Evolutionary conservation across 2,329 filamentous ascomycete genomes (phyloP).

Genomic region (Exophiala phaeomuriformis): DNA sequence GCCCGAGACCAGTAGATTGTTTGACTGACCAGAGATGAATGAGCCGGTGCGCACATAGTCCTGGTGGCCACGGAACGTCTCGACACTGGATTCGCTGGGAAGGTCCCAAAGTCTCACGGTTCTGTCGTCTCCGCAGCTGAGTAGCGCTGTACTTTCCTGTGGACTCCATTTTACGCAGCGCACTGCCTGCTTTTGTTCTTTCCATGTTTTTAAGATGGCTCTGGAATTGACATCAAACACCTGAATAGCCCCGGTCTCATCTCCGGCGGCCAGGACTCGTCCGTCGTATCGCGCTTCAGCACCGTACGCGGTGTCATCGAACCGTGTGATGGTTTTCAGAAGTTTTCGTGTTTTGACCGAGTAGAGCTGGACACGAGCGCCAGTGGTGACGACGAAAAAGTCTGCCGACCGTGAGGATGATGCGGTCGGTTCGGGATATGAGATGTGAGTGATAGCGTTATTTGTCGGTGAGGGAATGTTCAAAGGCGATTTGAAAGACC

Average conservation of each 20-base stretch:
- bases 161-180: constrained; percentile 92
- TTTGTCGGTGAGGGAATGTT: constrained; percentile 85
- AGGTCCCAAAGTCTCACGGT: constrained; percentile 94
- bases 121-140: constrained; percentile 86
- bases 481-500: constrained; percentile 84
- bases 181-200: constrained; percentile 85
- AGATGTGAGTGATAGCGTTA: constrained; percentile 85
- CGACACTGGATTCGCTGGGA: constrained; percentile 66
- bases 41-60: constrained; percentile 86
- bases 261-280: constrained; percentile 79
- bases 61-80: constrained; percentile 74
- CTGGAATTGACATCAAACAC: constrained; percentile 88
- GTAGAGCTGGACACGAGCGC: constrained; percentile 87
- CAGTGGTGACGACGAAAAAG: constrained; percentile 86
- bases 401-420: constrained; percentile 53
- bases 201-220: constrained; percentile 92
- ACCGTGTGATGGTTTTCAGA: constrained; percentile 87
- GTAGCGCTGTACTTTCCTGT: constrained; percentile 71
- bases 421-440: constrained; percentile 52
- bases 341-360: constrained; percentile 86
- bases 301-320: constrained; percentile 82
- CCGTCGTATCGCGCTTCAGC: constrained; percentile 86
- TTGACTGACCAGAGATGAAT: constrained; percentile 69
- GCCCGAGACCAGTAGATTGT: constrained; percentile 73
- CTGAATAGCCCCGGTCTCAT: constrained; percentile 86